These are phyloP conservation scores for Backusella westeae DNA, from an alignment of 192 early-diverging fungal species.

Conservation along the genomic window DNA sequence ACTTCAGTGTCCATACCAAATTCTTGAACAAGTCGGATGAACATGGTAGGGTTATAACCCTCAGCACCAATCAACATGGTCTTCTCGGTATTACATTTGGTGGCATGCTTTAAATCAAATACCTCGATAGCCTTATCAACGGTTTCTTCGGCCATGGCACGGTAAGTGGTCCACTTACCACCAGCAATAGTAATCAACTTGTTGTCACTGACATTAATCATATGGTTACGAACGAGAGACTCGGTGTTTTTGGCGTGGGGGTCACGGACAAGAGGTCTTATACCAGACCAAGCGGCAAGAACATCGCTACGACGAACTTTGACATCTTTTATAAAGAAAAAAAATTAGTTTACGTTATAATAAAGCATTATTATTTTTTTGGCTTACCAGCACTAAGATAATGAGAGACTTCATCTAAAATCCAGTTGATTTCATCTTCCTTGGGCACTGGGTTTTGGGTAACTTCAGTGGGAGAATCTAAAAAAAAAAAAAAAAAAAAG, in stretches of 20 bases:
- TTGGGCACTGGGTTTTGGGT: constrained; percentile 81
- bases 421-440: constrained; percentile 95
- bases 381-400: background rate
- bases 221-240: constrained; percentile 94
- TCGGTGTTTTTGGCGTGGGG: constrained; percentile 90
- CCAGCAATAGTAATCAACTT: constrained; percentile 94
- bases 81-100: constrained; percentile 74
- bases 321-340: constrained; percentile 55
- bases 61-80: constrained; percentile 87
- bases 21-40: constrained; percentile 92
- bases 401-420: constrained; percentile 81
- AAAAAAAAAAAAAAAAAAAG: background rate
- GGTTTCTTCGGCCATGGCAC: constrained; percentile 94
- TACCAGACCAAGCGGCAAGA: constrained; percentile 95
- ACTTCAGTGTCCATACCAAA: constrained; percentile 92
- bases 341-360: background rate
- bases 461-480: constrained; percentile 82
- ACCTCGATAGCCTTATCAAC: constrained; percentile 82
- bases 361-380: background rate
- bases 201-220: constrained; percentile 83
- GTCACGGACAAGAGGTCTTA: constrained; percentile 95
- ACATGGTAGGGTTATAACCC: constrained; percentile 88
- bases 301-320: constrained; percentile 98
- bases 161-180: constrained; percentile 98
- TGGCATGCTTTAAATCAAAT: constrained; percentile 65